Base-by-base conservation (phyloP, 192 early-diverging fungal genomes). In the Spizellomyces sp. region DNA sequence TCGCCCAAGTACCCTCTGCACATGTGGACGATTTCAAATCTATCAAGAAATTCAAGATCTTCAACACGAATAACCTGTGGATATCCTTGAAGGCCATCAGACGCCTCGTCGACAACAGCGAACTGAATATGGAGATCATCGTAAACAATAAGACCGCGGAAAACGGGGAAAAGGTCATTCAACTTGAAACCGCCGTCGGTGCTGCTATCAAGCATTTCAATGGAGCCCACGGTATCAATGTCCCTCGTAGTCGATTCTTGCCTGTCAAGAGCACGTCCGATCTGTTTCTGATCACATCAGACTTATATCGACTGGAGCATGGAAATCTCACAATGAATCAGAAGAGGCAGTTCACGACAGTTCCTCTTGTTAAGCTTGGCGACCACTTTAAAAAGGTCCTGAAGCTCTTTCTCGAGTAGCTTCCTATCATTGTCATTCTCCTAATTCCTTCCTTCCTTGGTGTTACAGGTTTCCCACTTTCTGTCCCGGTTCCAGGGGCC, bases 181-280 rank as follows among this genome's bases (percentile, higher is more conserved):
- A 99, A 83, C 86, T 99, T 15, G 98, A 99, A 83, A 99, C 98
- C 9, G 98, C 98, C 48, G 98, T 98, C 42, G 98, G 98, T 79
- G 96, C 98, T 4, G 96, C 92, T 52, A 99, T 98, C 84, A 97
- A 98, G 84, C 95, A 98, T 83, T 99, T 99, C 77, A 82, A 89
- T 15, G 90, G 89, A 47, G 92, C 95, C 9, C 94, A 95, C 66
- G 98, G 98, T 69, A 86, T 99, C 77, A 99, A 99, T 74, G 98
- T 99, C n/a, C 96, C 96, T 8, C 91, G 98, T 63, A 90, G 82
- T 72, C 93, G 98, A 66, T 99, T 99, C 88, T 84, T 99, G 81
- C 98, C 98, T 47, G 98, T 99, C 67, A 99, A 99, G 80, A 95
- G 93, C 65, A 97, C 94, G 1, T 96, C 94, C 14, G 98, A 99